Evolutionary conservation across 169 alveolate species (phyloP).

Genomic region (Plasmodium relictum): DNA sequence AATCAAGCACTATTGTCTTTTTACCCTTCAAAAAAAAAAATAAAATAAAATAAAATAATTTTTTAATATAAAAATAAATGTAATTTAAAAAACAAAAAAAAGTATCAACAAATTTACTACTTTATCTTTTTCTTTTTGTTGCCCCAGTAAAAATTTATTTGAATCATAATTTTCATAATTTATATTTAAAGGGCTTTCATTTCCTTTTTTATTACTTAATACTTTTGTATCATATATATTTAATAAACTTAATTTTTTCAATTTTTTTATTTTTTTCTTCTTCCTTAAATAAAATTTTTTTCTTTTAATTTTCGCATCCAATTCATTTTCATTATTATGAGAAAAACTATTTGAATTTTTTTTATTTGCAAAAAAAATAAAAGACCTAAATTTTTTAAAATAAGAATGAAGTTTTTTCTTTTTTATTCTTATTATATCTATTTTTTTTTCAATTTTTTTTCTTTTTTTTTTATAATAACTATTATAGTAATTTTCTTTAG

Average conservation of each 20-base stretch:
- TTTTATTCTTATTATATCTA: constrained; percentile 4
- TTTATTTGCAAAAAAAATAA: constrained; percentile 25
- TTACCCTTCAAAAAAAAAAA: constrained; percentile 73
- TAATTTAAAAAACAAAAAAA: neutral
- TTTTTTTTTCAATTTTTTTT: constrained; percentile 17
- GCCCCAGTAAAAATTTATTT: constrained; percentile 22
- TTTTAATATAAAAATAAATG: neutral
- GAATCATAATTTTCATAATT: constrained; percentile 18
- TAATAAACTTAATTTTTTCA: constrained; percentile 28
- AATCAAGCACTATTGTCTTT: constrained; percentile 84
- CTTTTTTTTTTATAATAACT: neutral
- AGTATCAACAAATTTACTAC: neutral
- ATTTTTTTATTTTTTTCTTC: constrained; percentile 36
- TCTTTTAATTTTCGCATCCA: constrained; percentile 7
- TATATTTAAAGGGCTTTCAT: neutral
- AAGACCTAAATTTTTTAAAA: constrained; percentile 37
- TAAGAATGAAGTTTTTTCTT: constrained; percentile 30
- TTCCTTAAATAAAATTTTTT: constrained; percentile 32
- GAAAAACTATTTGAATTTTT: constrained; percentile 7
- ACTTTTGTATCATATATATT: constrained; percentile 18
- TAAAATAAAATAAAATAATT: constrained; percentile 12
- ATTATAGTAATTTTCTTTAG: constrained; percentile 17
- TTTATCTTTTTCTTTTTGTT: constrained; percentile 42
- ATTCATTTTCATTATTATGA: constrained; percentile 11
- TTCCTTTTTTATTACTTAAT: neutral